Conservation (phyloP, 805 yeast species). For the Starmerella floricola region DNA sequence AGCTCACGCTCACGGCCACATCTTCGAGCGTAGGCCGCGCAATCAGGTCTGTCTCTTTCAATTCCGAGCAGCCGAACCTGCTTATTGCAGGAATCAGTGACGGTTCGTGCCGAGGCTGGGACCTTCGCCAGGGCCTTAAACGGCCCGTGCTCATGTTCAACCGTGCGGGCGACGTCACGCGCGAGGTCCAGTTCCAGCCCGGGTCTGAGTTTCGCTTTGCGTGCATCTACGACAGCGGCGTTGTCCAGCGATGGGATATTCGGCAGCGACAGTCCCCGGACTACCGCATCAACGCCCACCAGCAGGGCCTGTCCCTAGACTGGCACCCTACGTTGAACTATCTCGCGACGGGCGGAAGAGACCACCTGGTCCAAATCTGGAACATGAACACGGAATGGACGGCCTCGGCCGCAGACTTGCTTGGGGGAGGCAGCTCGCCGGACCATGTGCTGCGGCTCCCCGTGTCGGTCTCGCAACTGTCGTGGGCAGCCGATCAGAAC, state of each 20-base stretch:
- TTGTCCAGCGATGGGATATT: slow-evolving; percentile 77
- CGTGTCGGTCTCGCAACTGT: slow-evolving; percentile 63
- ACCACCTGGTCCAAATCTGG: slow-evolving; percentile 71
- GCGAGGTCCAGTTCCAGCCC: slow-evolving; percentile 46
- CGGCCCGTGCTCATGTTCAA: slow-evolving; percentile 40
- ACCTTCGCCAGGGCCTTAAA: slow-evolving; percentile 46
- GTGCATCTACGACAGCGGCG: slow-evolving; percentile 80
- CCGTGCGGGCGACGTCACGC: slow-evolving; percentile 59
- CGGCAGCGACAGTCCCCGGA: slow-evolving; percentile 54
- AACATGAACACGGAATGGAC: slow-evolving; percentile 35
- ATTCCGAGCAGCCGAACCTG: slow-evolving; percentile 37
- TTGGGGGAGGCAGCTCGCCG: slow-evolving; percentile 37
- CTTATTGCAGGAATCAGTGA: slow-evolving; percentile 65
- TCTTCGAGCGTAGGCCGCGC: slow-evolving; percentile 30
- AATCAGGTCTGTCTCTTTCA: slow-evolving; percentile 51
- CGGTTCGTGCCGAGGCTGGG: slow-evolving; percentile 77
- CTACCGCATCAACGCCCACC: slow-evolving; percentile 70
- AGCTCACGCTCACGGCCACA: slow-evolving; percentile 2
- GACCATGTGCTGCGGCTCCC: slow-evolving; percentile 63
- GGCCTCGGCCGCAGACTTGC: slow-evolving; percentile 5
- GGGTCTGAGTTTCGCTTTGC: slow-evolving; percentile 45
- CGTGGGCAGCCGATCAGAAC: slow-evolving; percentile 39
- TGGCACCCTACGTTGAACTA: slow-evolving; percentile 80
- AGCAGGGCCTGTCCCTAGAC: slow-evolving; percentile 75
- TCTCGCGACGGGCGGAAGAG: slow-evolving; percentile 86